Evolutionary conservation across 352 stramenopile species (phyloP), one percentile per base, ranked within the genome.

Genomic region (Globisporangium megalacanthum): DNA sequence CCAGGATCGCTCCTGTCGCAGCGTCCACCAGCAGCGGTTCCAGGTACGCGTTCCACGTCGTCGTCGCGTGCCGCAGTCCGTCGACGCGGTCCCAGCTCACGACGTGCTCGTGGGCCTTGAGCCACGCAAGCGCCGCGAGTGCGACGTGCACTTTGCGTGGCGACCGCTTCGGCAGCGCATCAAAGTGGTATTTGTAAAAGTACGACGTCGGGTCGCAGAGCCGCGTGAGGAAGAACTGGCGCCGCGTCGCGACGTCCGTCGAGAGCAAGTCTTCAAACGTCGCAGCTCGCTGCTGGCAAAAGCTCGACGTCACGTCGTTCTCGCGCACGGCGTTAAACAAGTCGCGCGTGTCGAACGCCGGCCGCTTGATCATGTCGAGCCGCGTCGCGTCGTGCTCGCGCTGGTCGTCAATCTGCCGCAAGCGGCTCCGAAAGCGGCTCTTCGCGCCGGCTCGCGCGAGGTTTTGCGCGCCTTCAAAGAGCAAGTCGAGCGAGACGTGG

Each of bases 101-200:
- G 8, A 94, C 83, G 33, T 91, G 80, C 54, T 94, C 85, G 49
- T 94, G 85, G 20, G 80, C 70, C 59, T 94, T 92, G 19, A 94
- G 70, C 85, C 85, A 94, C 46, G 60, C 49, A 20, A 94, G 57
- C 4, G 75, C 66, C 11, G 78, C 85, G 13, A 92, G 46, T 50
- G 81, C 67, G 25, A 94, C 76, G 5, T 29, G 56, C 14, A 79
- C 58, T 39, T 83, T 85, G 58, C 86, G 86, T 6, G 85, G 85
- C 49, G 83, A 71, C 3, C 83, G 82, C 58, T 86, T 72, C 17
- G 73, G 79, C 20, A 61, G 74, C 42, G 79, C 75, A 49, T 92
- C 79, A 45, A 94, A 90, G 60, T 83, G 82, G 73, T 89, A 94
- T 69, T 94, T 94, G 85, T 89, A 94, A 25, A 94, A 94, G 65